Percentiles rank a stretch among this genome's conserved stretches.
Evolutionary conservation across 768 basidiomycete species (phyloP).

Genomic region (Austroboletus festivus): DNA sequence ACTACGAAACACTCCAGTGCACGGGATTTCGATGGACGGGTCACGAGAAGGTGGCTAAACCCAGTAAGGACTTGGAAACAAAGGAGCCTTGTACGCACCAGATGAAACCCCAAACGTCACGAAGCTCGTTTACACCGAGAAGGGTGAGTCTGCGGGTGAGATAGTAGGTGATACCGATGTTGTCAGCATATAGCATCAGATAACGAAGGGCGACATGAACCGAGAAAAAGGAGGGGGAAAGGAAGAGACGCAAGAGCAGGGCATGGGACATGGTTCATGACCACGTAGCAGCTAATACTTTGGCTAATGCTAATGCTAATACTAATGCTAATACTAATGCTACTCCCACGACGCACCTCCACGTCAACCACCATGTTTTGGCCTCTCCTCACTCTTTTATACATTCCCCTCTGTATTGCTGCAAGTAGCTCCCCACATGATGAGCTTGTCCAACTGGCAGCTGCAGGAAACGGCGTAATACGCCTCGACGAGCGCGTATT

Average conservation of each 20-base stretch:
- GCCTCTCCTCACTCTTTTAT: slow-evolving; percentile 31
- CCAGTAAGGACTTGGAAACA: slow-evolving; percentile 10
- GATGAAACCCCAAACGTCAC: slow-evolving; percentile 87
- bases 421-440: slow-evolving; percentile 37
- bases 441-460: slow-evolving; percentile 67
- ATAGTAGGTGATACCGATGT: slow-evolving; percentile 90
- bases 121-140: slow-evolving; percentile 65
- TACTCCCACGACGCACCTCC: slow-evolving; percentile 16
- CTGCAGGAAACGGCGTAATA: slow-evolving; percentile 74
- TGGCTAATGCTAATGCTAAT: too few relatives aligned
- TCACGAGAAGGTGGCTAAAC: slow-evolving; percentile 87
- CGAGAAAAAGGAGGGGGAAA: slow-evolving; percentile 89
- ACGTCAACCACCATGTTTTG: slow-evolving; percentile 11
- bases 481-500: slow-evolving; percentile 72
- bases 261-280: slow-evolving; percentile 56
- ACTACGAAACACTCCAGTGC: slow-evolving; percentile 94
- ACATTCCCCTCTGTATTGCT: slow-evolving; percentile 31
- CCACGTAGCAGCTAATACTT: background rate
- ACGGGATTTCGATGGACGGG: slow-evolving; percentile 84
- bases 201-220: slow-evolving; percentile 93
- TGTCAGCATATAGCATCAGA: slow-evolving; percentile 75
- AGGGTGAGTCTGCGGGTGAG: slow-evolving; percentile 71
- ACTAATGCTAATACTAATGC: too few relatives aligned
- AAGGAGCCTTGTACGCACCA: slow-evolving; percentile 47
- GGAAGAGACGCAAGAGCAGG: slow-evolving; percentile 85